These are phyloP conservation scores for Wolfiporia cocos DNA, from an alignment of 1,284 basidiomycete genomes.

Conservation along the genomic window DNA sequence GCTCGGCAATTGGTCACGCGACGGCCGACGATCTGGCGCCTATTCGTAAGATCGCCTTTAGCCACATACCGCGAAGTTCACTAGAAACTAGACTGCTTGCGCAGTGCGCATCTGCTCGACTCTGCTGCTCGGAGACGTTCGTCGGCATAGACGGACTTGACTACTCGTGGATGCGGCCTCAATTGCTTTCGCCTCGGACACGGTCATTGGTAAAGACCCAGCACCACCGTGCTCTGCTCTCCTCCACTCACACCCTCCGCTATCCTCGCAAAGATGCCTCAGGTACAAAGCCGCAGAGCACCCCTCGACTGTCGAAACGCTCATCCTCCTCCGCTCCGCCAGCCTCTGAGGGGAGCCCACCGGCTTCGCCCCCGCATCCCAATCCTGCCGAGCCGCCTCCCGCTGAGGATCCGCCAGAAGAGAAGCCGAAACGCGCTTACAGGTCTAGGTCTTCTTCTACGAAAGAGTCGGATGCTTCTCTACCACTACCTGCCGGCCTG, in stretches of 20 bases:
- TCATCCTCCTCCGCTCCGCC: too few species aligned
- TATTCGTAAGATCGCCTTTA: too few species aligned
- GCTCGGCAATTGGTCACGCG: too few species aligned
- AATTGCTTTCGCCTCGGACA: constrained; percentile 45
- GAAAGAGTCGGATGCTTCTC: constrained; percentile 15
- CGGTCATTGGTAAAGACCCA: constrained; percentile 38
- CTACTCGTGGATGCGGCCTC: constrained; percentile 44
- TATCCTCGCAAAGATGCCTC: constrained; percentile 28
- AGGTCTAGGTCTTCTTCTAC: constrained; percentile 8
- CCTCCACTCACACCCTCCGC: constrained; percentile 29
- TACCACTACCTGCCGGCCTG: constrained; percentile 46
- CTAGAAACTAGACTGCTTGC: too few species aligned
- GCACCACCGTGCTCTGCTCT: constrained; percentile 28
- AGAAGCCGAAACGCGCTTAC: constrained; percentile 36
- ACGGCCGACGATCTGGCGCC: too few species aligned
- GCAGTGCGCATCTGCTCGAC: too few species aligned
- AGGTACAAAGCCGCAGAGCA: constrained; percentile 15
- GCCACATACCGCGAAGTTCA: too few species aligned
- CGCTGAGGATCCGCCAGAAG: constrained; percentile 30
- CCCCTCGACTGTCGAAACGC: constrained; percentile 28
- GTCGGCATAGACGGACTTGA: constrained; percentile 6
- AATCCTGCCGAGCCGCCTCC: constrained; percentile 23
- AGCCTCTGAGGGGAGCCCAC: too few species aligned
- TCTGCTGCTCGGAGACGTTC: too few species aligned
- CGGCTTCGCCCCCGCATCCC: constrained; percentile 12